Percentiles rank a stretch among this genome's conserved stretches.
These are phyloP conservation scores for Williopsis jadinii DNA, from an alignment of 1,139 yeast genomes.

Conservation along the genomic window DNA sequence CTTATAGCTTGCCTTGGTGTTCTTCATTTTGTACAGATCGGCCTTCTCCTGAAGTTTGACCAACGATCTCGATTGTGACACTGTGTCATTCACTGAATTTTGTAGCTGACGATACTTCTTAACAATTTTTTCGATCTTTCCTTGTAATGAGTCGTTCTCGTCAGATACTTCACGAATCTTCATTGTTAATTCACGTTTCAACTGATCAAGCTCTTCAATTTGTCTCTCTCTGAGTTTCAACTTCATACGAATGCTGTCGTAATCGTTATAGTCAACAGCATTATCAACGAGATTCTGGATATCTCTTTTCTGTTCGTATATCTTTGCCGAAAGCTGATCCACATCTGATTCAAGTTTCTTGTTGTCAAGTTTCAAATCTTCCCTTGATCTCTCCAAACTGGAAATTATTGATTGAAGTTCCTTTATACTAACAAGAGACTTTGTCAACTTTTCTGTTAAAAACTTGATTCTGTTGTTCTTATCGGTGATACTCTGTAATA, in stretches of 20 bases:
- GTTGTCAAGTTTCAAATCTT: slow-evolving; percentile 12
- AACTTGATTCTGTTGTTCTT: slow-evolving; percentile 21
- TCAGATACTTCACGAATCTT: slow-evolving; percentile 18
- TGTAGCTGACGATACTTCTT: slow-evolving; percentile 17
- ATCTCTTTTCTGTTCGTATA: slow-evolving; percentile 16
- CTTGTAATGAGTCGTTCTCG: slow-evolving; percentile 16
- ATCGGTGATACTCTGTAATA: slow-evolving; percentile 21
- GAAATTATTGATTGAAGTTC: slow-evolving; percentile 19
- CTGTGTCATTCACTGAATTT: slow-evolving; percentile 1
- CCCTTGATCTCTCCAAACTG: slow-evolving; percentile 15
- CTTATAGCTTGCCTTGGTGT: slow-evolving; percentile 21
- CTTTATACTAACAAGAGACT: slow-evolving; percentile 10
- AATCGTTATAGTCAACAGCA: slow-evolving; percentile 5
- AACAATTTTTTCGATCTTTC: slow-evolving; percentile 17
- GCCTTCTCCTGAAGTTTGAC: slow-evolving; percentile 16
- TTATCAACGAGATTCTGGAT: slow-evolving; percentile 5
- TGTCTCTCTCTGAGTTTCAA: slow-evolving; percentile 12
- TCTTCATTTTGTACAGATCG: slow-evolving; percentile 21
- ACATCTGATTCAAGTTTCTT: slow-evolving; percentile 17
- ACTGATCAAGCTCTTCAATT: slow-evolving; percentile 16
- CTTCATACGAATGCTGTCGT: slow-evolving; percentile 11
- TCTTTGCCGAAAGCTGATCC: slow-evolving; percentile 18
- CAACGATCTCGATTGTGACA: slow-evolving; percentile 4
- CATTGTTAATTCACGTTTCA: slow-evolving; percentile 25
- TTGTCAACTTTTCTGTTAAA: slow-evolving; percentile 14